Evolutionary conservation across 2,329 filamentous ascomycete species (phyloP), one percentile per base, ranked within the genome.

Genomic region (Zalaria obscura): DNA sequence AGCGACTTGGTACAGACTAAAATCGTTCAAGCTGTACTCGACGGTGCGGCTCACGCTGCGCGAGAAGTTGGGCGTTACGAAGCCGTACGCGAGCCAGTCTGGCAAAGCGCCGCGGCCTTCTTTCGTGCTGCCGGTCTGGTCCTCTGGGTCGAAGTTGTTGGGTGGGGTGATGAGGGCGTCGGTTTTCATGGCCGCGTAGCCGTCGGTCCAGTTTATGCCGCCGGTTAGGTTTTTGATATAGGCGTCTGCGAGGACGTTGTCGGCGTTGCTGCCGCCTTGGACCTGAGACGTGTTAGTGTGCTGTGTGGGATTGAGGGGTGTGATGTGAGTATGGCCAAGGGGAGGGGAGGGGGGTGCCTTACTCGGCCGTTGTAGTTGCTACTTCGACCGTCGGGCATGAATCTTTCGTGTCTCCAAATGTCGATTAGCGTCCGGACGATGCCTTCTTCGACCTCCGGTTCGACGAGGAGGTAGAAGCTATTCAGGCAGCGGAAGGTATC

Each of bases 231-330:
- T 77, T 55, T 84, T 84, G 27, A 82, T 69, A 47, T 75, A 84
- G 0, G 80, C 80, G 51, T 85, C 80, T 2, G 80, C 80, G 10
- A 85, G 70, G 3, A 85, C 71, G 43, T 80, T 83, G 54, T 85
- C 80, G 3, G 74, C 72, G 51, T 83, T 83, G 8, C 73, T 79
- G 5, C 80, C 80, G 7, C 78, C 80, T 54, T 84, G 80, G 11
- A 36, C 35, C 35, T 9, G 29, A 32, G 18, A 18, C 18, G 18
- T 18, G 18, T 18, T 18, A 18, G 18, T 18, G 18, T 18, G 18
- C 18, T 18, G 18, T 18, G 18, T 18, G 18, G 18, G 18, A 18
- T 18, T 18, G 18, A 18, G 18, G 18, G 18, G 18, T 18, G 18
- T 18, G 18, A 18, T 18, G 18, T 18, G 18, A 18, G 18, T 18